Percentiles rank a stretch among this genome's conserved stretches.
These are phyloP conservation scores for Colletotrichum coccodes DNA, from an alignment of 2,329 filamentous ascomycete genomes.

Conservation along the genomic window DNA sequence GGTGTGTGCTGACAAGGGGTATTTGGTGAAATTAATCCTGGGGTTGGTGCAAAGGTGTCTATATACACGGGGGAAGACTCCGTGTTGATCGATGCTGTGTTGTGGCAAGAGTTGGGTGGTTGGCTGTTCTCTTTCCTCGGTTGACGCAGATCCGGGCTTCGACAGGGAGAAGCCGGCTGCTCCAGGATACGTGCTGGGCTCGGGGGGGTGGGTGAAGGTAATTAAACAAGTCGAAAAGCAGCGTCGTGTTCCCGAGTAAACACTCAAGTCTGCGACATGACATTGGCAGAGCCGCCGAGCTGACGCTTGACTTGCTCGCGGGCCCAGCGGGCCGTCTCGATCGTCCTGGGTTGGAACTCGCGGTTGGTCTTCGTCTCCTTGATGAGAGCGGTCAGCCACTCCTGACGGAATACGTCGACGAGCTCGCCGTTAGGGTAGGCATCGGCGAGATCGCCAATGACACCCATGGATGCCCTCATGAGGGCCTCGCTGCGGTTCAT, in stretches of 20 bases:
- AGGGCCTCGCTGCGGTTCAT: conserved; percentile 90
- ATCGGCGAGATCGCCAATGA: conserved; percentile 95
- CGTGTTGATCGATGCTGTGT: conserved; percentile 32
- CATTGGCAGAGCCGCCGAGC: conserved; percentile 62
- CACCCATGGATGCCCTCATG: conserved; percentile 94
- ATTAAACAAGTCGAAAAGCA: conserved; percentile 30
- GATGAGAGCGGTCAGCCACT: conserved; percentile 90
- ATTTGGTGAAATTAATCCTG: conserved; percentile 34
- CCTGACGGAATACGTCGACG: conserved; percentile 83
- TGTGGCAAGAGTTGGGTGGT: conserved; percentile 29
- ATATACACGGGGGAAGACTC: conserved; percentile 34
- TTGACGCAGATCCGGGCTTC: conserved; percentile 31
- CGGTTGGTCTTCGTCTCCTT: conserved; percentile 92
- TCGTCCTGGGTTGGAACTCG: conserved; percentile 85
- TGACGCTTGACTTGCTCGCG: conserved; percentile 98
- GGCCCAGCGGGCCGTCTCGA: conserved; percentile 96
- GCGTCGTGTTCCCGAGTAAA: not conserved
- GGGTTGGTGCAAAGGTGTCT: conserved; percentile 31
- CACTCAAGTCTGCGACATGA: conserved; percentile 61
- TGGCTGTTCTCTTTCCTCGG: conserved; percentile 31
- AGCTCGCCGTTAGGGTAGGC: conserved; percentile 93
- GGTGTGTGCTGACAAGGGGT: conserved; percentile 32
- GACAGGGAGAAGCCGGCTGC: conserved; percentile 29
- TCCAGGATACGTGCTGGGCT: conserved; percentile 27
- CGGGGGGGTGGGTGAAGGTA: conserved; percentile 18